Conservation (phyloP, 352 stramenopile species). For the Aphanomyces euteiches region DNA sequence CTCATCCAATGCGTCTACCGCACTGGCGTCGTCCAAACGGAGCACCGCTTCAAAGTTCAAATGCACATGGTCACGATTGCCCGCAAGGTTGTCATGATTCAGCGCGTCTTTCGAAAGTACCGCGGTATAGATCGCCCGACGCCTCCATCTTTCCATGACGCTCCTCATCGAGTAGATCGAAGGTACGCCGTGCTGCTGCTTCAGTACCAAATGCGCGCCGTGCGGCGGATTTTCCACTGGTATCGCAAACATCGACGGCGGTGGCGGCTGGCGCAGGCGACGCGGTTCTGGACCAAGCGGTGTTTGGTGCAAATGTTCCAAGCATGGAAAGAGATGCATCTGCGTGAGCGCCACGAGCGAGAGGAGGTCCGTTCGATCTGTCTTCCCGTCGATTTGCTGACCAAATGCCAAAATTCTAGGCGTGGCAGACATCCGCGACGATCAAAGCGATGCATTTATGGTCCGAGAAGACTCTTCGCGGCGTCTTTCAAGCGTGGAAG, state of each 20-base stretch:
- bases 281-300: slow-evolving; percentile 16
- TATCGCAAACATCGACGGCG: neutral
- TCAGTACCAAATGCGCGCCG: neutral
- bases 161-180: slow-evolving; percentile 13
- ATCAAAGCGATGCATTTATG: slow-evolving; percentile 61
- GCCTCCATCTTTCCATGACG: neutral
- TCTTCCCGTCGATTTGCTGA: neutral
- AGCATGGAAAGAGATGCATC: slow-evolving; percentile 19
- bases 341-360: neutral
- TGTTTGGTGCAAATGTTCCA: slow-evolving; percentile 9
- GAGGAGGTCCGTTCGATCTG: slow-evolving; percentile 17
- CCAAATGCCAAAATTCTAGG: neutral
- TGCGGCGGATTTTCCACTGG: neutral
- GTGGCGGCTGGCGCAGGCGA: slow-evolving; percentile 3
- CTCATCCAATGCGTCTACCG: slow-evolving; percentile 23
- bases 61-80: slow-evolving; percentile 1
- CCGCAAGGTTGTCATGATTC: slow-evolving; percentile 16
- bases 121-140: neutral
- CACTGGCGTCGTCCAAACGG: slow-evolving; percentile 17
- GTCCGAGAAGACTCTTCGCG: slow-evolving; percentile 46
- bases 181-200: neutral
- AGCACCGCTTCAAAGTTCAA: slow-evolving; percentile 24
- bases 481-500: slow-evolving; percentile 51
- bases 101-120: slow-evolving; percentile 4
- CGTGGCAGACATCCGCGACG: slow-evolving; percentile 29